A percentile compares a stretch with the other conserved stretches of the same genome.
phyloP scores from a whole-genome alignment of 306 rosid species.

The Phaseolus lunatus region DNA sequence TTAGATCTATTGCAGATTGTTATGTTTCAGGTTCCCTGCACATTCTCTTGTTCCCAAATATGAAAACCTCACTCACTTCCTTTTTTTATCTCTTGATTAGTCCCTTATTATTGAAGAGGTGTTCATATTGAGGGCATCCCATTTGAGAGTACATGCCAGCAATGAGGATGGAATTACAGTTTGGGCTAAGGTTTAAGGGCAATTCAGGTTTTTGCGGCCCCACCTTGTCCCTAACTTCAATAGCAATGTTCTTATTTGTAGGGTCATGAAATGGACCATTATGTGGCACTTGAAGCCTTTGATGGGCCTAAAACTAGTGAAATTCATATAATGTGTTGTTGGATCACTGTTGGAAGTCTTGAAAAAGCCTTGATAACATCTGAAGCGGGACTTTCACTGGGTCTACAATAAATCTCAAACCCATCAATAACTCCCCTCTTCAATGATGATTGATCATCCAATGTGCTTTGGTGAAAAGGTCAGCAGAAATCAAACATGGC shows the following conservation, averaged over 20 bases:
- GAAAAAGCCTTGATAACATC: constrained; percentile 49
- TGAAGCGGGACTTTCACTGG: constrained; percentile 39
- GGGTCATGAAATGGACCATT: constrained; percentile 51
- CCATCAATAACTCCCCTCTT: constrained; percentile 40
- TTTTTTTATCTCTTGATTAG: constrained; percentile 49
- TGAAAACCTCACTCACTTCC: constrained; percentile 34
- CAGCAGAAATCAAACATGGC: constrained; percentile 30
- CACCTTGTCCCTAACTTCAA: constrained; percentile 49
- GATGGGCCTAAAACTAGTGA: constrained; percentile 46
- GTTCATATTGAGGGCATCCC: constrained; percentile 28
- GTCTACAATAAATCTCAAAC: constrained; percentile 38
- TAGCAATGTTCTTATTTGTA: constrained; percentile 42
- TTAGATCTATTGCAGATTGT: constrained; percentile 28
- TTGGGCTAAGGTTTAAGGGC: constrained; percentile 39
- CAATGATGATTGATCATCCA: constrained; percentile 46
- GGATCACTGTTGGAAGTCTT: constrained; percentile 24
- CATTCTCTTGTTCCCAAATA: constrained; percentile 47
- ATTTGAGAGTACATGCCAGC: constrained; percentile 50
- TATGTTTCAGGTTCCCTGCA: constrained; percentile 43
- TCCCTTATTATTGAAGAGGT: constrained; percentile 35
- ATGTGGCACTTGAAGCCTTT: constrained; percentile 17
- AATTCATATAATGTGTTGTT: constrained; percentile 38
- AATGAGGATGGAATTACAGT: constrained; percentile 42
- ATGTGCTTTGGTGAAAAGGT: constrained; percentile 45
- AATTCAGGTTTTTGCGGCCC: constrained; percentile 44